Base-by-base conservation (phyloP, 345 rosid species). In the Erodium maritimum region DNA sequence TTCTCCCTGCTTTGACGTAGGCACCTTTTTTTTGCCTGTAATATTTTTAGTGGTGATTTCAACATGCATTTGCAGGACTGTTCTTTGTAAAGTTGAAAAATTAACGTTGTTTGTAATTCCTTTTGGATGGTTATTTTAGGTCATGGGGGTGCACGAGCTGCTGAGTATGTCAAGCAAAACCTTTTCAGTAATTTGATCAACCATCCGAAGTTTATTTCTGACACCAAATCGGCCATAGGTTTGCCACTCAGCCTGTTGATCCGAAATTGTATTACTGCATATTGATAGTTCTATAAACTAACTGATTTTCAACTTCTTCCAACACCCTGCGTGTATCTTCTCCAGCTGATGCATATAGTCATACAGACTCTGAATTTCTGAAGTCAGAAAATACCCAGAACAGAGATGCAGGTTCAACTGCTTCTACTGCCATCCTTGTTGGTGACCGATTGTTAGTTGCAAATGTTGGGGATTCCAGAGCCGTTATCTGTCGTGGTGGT, bases 101-200 rank as follows among this genome's bases (percentile, higher is more conserved):
- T 37, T 18, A 17, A 19, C 16, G 21, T 21, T 14, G 0, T 17
- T 4, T 34, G 12, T 25, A 22, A 11, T 25, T 69, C 52, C 29
- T 52, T 23, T 45, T 58, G 19, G 18, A 23, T 69, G 67, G 52
- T 52, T 62, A n/a, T 67, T 77, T 64, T 74, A 94, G 99, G 99
- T 69, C 99, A 94, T 77, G 99, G 99, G 59, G 99, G 99, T 65
- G 95, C 86, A 61, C 86, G 97, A 42, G 99, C 99, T 57, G 99
- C 99, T 66, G 97, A 94, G 74, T 94, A 85, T 69, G 96, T 94
- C 74, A 94, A 94, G 63, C 86, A 82, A 52, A 87, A 90, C 66
- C 91, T 90, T 56, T 90, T 94, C 79, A 85, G 91, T 66, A 94
- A 94, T 82, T 74, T 94, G 73, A 90, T 94, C 70, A 84, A 64